Evolutionary conservation across 352 stramenopile genomes (phyloP).

Genomic region (Globisporangium spinosum): DNA sequence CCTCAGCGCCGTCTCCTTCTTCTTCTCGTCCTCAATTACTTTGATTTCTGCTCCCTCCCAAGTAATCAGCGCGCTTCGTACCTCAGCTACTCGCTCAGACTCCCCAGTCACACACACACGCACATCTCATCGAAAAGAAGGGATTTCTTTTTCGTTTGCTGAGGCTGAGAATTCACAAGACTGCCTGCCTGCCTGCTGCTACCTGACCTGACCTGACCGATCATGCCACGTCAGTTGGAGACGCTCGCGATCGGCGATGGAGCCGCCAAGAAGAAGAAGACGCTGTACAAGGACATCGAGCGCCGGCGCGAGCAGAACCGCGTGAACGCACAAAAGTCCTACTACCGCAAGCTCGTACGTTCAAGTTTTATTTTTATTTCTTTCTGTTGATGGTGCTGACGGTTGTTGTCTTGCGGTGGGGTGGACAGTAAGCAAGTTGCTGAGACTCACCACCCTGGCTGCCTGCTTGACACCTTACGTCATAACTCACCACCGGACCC

Average conservation of each 20-base stretch:
- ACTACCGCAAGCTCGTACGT: constrained; percentile 34
- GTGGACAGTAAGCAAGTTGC: not conserved
- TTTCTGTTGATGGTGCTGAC: not conserved
- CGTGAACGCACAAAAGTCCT: constrained; percentile 34
- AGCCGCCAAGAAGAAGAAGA: constrained; percentile 14
- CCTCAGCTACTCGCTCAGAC: not conserved
- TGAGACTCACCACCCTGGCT: not conserved
- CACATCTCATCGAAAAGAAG: not conserved
- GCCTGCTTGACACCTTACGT: not conserved
- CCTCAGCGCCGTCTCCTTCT: not conserved
- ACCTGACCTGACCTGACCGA: not conserved
- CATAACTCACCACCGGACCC: not conserved
- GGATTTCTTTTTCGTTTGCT: not conserved
- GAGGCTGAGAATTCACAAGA: constrained; percentile 11
- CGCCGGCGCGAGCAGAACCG: constrained; percentile 38
- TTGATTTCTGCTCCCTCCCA: not conserved
- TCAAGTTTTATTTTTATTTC: not conserved
- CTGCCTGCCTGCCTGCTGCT: too few relatives aligned
- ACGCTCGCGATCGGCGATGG: not conserved
- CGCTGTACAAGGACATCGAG: constrained; percentile 22
- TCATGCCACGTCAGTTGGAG: not conserved
- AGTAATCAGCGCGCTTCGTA: constrained; percentile 3
- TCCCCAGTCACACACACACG: not conserved
- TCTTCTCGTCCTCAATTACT: not conserved
- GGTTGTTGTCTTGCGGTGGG: not conserved